Conservation (phyloP, 176 grass and related monocot genomes). For the Avena atlantica region DNA sequence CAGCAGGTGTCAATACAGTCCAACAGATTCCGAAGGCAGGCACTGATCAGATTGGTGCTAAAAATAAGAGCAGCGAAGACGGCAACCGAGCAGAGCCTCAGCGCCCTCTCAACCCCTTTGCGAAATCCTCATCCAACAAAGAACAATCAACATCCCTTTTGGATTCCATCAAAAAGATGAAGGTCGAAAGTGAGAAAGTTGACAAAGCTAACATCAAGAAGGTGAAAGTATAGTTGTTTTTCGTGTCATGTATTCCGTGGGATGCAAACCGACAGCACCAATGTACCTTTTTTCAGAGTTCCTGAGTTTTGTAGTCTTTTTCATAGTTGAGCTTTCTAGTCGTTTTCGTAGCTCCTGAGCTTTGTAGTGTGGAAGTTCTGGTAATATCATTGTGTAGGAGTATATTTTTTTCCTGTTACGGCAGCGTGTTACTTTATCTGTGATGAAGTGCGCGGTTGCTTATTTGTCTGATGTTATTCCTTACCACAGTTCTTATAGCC, state of each 20-base stretch:
- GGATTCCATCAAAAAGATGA: constrained; percentile 80
- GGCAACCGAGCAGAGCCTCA: constrained; percentile 30
- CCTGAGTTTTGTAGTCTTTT: not conserved
- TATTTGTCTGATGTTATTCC: not conserved
- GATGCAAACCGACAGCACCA: not conserved
- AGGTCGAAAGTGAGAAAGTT: constrained; percentile 52
- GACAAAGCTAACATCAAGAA: constrained; percentile 51
- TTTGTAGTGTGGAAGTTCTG: not conserved
- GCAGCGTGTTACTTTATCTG: not conserved
- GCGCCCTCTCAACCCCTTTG: constrained; percentile 66
- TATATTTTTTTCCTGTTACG: not conserved
- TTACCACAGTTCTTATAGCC: too few species aligned
- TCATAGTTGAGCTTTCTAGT: not conserved
- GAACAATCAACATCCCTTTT: constrained; percentile 57
- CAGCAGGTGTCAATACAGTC: not conserved
- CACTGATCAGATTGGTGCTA: constrained; percentile 6
- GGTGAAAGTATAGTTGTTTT: constrained; percentile 35
- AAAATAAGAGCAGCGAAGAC: not conserved
- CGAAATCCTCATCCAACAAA: constrained; percentile 55
- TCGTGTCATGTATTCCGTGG: not conserved
- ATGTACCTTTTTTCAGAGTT: not conserved
- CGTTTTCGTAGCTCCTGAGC: not conserved
- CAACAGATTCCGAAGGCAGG: constrained; percentile 29
- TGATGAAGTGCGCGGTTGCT: not conserved
- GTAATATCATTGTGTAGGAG: constrained; percentile 3